Base-by-base conservation (phyloP, 2,329 filamentous ascomycete genomes). In the Dactylonectria estremocensis region DNA sequence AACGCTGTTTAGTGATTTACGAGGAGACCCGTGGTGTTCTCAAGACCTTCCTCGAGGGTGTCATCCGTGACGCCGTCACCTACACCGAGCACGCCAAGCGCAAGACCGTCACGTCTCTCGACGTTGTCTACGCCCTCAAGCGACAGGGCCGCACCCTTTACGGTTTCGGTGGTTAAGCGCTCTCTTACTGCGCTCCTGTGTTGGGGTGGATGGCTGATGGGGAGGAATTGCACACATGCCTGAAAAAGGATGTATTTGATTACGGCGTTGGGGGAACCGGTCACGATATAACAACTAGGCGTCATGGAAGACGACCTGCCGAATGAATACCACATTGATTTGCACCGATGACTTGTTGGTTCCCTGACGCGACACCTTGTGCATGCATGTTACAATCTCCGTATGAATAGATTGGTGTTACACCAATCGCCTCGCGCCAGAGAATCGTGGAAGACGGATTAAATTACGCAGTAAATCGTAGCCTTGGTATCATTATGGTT, bases 41-140 rank as follows among this genome's bases (percentile, higher is more conserved):
- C 79, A 93, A 93, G 89, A 91, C 91, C 76, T 93, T 93, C 89
- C 90, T 93, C 73, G 91, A 93, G 85, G 88, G 89, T 79, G 91
- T 93, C 82, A 93, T 93, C 79, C 91, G 91, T 82, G 91, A 93
- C 73, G 91, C 91, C 71, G 91, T 93, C 84, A 93, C 91, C 80
- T 93, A 93, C 86, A 93, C 91, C 63, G 91, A 93, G 86, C 91
- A 93, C 85, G 91, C 91, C 84, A 93, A 93, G 90, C 90, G 91
- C 84, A 93, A 93, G 90, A 93, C 91, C 14, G 91, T 93, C 82
- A 93, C 89, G 37, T 91, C 89, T 10, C 87, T 91, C 54, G 89
- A 91, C 74, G 89, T 91, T 24, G 89, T 91, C 81, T 91, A 91
- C 74, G 89, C 89, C 52, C 85, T 91, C 74, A 91, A 91, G 87